Conservation (phyloP, 108 stramenopile species). For the Mediolabrus comicus region DNA sequence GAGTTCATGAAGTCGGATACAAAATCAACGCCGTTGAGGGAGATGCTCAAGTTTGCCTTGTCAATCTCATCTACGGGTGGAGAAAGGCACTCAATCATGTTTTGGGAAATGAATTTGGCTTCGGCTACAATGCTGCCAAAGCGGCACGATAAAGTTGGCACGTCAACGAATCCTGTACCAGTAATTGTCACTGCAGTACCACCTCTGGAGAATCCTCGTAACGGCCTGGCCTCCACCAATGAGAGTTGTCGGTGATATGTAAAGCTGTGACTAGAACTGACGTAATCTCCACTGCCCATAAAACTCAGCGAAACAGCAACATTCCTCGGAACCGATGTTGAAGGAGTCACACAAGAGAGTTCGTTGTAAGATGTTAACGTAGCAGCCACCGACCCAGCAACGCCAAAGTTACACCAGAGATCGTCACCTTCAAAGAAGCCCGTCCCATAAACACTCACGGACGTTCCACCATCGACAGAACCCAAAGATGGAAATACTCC, state of each 20-base stretch:
- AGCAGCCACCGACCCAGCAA: conserved; percentile 16
- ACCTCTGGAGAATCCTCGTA: conserved; percentile 34
- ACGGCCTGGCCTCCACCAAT: conserved; percentile 24
- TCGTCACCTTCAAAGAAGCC: conserved; percentile 37
- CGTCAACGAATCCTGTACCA: conserved; percentile 41
- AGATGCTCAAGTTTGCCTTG: conserved; percentile 14
- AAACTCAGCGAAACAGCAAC: conserved; percentile 25
- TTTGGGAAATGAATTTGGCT: conserved; percentile 26
- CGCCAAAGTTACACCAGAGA: conserved; percentile 44
- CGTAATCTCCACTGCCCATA: conserved; percentile 5
- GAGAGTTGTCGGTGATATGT: conserved; percentile 30
- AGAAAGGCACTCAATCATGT: conserved; percentile 30
- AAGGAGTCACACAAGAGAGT: conserved; percentile 28
- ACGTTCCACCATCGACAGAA: conserved; percentile 33
- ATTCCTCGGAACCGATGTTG: conserved; percentile 9
- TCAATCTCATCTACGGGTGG: conserved; percentile 17
- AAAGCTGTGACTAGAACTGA: conserved; percentile 6
- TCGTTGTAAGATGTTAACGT: conserved; percentile 22
- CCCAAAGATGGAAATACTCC: conserved; percentile 32
- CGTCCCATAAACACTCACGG: conserved; percentile 22
- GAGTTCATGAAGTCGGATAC: not conserved
- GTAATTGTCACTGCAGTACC: conserved; percentile 37
- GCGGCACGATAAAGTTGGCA: conserved; percentile 28
- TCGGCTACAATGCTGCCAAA: conserved; percentile 25
- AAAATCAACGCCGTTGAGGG: conserved; percentile 29